Conservation (phyloP, 2,329 filamentous ascomycete species). For the Chrysoporthe cubensis region DNA sequence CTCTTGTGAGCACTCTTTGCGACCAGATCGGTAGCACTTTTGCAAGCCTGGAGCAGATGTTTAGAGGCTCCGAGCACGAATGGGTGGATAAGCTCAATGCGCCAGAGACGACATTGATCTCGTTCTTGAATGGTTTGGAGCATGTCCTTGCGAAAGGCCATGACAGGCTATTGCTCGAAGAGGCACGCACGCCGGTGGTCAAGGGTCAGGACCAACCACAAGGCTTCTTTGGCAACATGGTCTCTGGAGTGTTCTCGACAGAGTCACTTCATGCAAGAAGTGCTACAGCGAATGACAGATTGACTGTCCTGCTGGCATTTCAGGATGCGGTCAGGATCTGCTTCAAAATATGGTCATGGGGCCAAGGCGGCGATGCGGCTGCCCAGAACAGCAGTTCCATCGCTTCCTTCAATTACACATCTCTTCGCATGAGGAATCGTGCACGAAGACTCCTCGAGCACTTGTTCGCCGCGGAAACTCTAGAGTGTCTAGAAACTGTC, state of each 20-base stretch:
- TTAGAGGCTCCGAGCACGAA: slow-evolving; percentile 42
- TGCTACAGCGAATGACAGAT: slow-evolving; percentile 85
- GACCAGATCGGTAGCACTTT: slow-evolving; percentile 76
- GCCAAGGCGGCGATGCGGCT: slow-evolving; percentile 62
- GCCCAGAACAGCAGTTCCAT: slow-evolving; percentile 68
- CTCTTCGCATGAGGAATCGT: slow-evolving; percentile 86
- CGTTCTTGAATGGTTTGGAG: slow-evolving; percentile 91
- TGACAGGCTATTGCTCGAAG: slow-evolving; percentile 77
- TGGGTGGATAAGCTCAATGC: slow-evolving; percentile 36
- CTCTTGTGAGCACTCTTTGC: slow-evolving; percentile 88
- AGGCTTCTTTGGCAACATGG: slow-evolving; percentile 92
- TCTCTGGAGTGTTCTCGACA: slow-evolving; percentile 84
- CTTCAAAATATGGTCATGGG: slow-evolving; percentile 96
- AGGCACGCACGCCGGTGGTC: slow-evolving; percentile 66
- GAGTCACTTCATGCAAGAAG: slow-evolving; percentile 78
- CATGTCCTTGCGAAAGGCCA: slow-evolving; percentile 87
- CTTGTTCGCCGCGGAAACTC: slow-evolving; percentile 85
- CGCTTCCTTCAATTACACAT: slow-evolving; percentile 89
- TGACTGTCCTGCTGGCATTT: slow-evolving; percentile 94
- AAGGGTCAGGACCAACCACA: slow-evolving; percentile 85
- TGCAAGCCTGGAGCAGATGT: slow-evolving; percentile 68
- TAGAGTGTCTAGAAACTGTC: slow-evolving; percentile 92
- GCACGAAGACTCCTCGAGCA: slow-evolving; percentile 88
- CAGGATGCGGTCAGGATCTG: slow-evolving; percentile 94
- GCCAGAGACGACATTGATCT: slow-evolving; percentile 76